phyloP scores from a whole-genome alignment of 2,329 filamentous ascomycete genomes.

The Didymella sp. region DNA sequence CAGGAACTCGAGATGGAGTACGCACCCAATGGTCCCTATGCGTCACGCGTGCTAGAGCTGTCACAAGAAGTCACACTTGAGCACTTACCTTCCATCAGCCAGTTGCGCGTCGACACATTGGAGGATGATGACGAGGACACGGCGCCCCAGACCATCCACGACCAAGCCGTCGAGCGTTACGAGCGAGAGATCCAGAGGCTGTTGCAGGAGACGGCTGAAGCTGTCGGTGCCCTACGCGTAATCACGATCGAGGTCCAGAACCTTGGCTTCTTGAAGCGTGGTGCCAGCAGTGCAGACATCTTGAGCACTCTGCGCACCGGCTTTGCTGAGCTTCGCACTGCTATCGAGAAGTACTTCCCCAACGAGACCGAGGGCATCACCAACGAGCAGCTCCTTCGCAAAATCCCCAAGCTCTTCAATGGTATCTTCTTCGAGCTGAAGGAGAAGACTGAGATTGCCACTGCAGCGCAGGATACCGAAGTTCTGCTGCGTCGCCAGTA shows the following conservation, averaged over 20 bases:
- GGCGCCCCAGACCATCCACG: conserved; percentile 39
- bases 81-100: conserved; percentile 32
- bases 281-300: conserved; percentile 44
- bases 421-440: conserved; percentile 46
- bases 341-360: conserved; percentile 53
- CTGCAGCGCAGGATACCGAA: conserved; percentile 47
- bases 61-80: conserved; percentile 42
- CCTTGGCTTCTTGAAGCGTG: conserved; percentile 50
- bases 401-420: conserved; percentile 47
- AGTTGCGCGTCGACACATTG: conserved; percentile 38
- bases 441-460: conserved; percentile 38
- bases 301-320: conserved; percentile 51
- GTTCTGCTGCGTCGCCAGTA: conserved; percentile 48
- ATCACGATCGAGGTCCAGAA: conserved; percentile 54
- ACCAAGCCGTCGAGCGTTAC: conserved; percentile 47
- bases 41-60: conserved; percentile 37
- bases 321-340: conserved; percentile 51
- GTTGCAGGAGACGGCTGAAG: conserved; percentile 48
- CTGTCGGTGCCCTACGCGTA: conserved; percentile 51
- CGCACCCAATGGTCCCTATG: conserved; percentile 38
- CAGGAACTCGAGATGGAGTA: conserved; percentile 40
- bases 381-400: conserved; percentile 51
- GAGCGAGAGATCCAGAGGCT: conserved; percentile 52
- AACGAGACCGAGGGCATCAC: conserved; percentile 46
- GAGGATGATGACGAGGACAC: conserved; percentile 29